phyloP scores from a whole-genome alignment of 768 basidiomycete species.

The Leccinum imitatum region DNA sequence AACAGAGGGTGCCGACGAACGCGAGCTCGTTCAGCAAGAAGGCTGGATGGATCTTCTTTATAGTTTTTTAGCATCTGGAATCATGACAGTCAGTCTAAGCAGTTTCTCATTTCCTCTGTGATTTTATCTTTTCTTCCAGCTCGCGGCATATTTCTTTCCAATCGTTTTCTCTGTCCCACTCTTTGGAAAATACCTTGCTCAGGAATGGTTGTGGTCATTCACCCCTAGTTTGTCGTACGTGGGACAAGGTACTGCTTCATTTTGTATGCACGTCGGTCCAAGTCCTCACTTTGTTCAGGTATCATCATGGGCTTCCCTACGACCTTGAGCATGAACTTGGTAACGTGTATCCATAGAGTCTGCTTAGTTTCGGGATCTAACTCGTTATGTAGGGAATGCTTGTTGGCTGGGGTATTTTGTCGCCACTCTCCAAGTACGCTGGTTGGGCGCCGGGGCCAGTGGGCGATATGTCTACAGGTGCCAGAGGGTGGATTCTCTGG shows the following conservation, averaged over 20 bases:
- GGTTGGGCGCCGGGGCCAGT: constrained; percentile 97
- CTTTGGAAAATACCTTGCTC: constrained; percentile 80
- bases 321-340: constrained; percentile 89
- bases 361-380: constrained; percentile 3
- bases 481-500: constrained; percentile 99
- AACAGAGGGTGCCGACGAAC: constrained; percentile 33
- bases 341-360: constrained; percentile 33
- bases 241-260: constrained; percentile 64
- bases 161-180: constrained; percentile 84
- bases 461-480: constrained; percentile 80
- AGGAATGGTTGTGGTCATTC: constrained; percentile 91
- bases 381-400: constrained; percentile 73
- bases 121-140: constrained; percentile 40
- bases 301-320: constrained; percentile 99
- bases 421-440: constrained; percentile 73
- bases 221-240: constrained; percentile 90
- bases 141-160: constrained; percentile 87
- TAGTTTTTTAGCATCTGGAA: constrained; percentile 76
- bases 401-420: constrained; percentile 94
- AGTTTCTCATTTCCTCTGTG: background rate
- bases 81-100: constrained; percentile 64
- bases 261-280: background rate
- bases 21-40: constrained; percentile 53
- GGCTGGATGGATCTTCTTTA: constrained; percentile 78
- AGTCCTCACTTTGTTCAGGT: constrained; percentile 41